Base-by-base conservation (phyloP, 1,284 basidiomycete species). In the Ceratobasidium sp. region DNA sequence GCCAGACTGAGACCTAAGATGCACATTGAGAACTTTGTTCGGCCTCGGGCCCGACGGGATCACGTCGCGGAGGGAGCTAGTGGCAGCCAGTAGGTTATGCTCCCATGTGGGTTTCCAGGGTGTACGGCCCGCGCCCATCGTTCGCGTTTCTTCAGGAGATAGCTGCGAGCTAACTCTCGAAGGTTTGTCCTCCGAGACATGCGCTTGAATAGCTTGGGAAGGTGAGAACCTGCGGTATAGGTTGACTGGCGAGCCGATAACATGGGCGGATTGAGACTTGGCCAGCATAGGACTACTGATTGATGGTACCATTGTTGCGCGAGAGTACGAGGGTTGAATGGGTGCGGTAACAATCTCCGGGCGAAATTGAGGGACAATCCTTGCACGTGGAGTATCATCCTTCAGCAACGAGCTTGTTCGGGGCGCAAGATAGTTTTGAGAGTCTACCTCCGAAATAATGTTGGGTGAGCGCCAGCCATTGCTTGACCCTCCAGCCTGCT, bases 211-310 rank as follows among this genome's bases (percentile, higher is more conserved):
- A 4, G 6, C 35, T 38, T 38, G 35, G 35, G 35, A 38, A 13
- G 66, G 66, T 13, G 41, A 44, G 30, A 58, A 55, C 54, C 66
- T 55, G 28, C 66, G 50, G 21, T 69, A 69, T 41, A 30, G 66
- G 38, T 69, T 69, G 11, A 58, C 66, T 28, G 66, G 54, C 13
- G 66, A 69, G 14, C 66, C 54, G 46, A 47, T 28, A 13, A 69
- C 41, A 9, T 58, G 54, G 14, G 66, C 66, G 43, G 66, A 69
- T 28, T 57, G 66, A 28, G 66, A 69, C 32, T 58, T 69, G 23
- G 66, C 66, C 14, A 69, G 54, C 66, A 69, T 69, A 13, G 66
- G 52, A 43, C 66, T 69, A 41, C 66, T 58, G 35, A 46, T 58
- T 5, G 66, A 46, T 9, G 66, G 54, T 32, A 69, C 41, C 43